Evolutionary conservation across 2,329 filamentous ascomycete genomes (phyloP), one percentile per base, ranked within the genome.

Genomic region (Claviceps capensis): DNA sequence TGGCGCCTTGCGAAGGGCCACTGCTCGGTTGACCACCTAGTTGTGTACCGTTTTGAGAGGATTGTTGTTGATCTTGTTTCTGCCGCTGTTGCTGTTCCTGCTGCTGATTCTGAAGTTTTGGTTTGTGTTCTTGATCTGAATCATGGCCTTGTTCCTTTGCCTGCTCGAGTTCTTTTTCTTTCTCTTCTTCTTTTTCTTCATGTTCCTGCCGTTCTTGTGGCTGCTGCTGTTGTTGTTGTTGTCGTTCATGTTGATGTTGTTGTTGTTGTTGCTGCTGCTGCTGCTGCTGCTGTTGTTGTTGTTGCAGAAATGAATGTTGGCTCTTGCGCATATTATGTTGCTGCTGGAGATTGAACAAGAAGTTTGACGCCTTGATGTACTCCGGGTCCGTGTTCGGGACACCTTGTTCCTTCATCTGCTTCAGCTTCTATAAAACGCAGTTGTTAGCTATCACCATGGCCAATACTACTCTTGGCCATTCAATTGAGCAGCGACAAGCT

Each of bases 371-470:
- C 69, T 93, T 94, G 62, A 91, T 77, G 62, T 85, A 90, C 65
- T 97, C 90, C 46, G 91, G 91, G 62, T 97, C 89, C 52, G 78
- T 85, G 52, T 82, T 77, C 42, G 87, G 81, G 23, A 94, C 84
- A 59, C 90, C 90, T 61, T 84, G 78, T 52, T 86, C 79, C 69
- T 91, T 93, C 86, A 97, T 89, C 66, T 87, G 81, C 63, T 86
- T 85, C 58, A 86, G 93, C 77, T 88, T 89, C 90, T 96, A 19
- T 13, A 43, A 8, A 46, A 34, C 46, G 19, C 47, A 11, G 13
- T 37, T 30, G 49, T 56, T 22, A 51, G 47, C 43, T 19, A 26
- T 7, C 42, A 13, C 13, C 30, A 13, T 41, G 11, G 26, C 30
- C 13, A 44, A 5, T 7, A 14, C 23, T 17, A 30, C n/a, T n/a